Percentiles rank a stretch among this genome's conserved stretches.
phyloP scores from a whole-genome alignment of 208 protist genomes.

The Giardia duodenalis region DNA sequence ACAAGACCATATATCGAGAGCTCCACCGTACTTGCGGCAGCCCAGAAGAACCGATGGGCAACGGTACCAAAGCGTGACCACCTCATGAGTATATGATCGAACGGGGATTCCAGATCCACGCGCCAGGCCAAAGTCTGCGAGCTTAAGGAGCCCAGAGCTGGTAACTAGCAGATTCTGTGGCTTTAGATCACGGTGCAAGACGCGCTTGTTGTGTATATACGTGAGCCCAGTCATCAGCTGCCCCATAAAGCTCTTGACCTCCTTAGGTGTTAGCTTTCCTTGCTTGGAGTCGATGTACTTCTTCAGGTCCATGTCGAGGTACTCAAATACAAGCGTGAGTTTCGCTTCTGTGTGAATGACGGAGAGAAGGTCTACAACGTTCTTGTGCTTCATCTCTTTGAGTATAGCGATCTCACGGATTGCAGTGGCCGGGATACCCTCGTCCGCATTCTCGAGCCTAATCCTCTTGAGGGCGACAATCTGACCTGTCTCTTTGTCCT shows the following conservation, averaged over 20 bases:
- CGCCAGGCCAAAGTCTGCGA: conserved; percentile 33
- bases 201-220: conserved; percentile 72
- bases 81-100: conserved; percentile 46
- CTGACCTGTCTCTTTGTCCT: conserved; percentile 39
- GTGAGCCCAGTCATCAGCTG: conserved; percentile 66
- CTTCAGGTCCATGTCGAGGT: conserved; percentile 60
- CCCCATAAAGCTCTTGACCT: conserved; percentile 49
- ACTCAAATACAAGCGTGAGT: conserved; percentile 63
- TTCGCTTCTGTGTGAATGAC: conserved; percentile 56
- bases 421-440: conserved; percentile 48
- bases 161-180: conserved; percentile 68
- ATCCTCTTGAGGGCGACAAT: conserved; percentile 91
- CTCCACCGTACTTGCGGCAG: conserved; percentile 77
- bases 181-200: conserved; percentile 61
- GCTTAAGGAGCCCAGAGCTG: not conserved
- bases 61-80: conserved; percentile 93
- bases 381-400: conserved; percentile 81
- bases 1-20: conserved; percentile 95
- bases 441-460: conserved; percentile 75
- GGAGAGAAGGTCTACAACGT: conserved; percentile 64
- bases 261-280: not conserved
- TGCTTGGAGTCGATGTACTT: conserved; percentile 32
- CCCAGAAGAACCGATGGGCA: conserved; percentile 95
- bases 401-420: conserved; percentile 52
- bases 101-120: conserved; percentile 42